phyloP scores from a whole-genome alignment of 139 green algal species.

The Chlamydomonas sphaeroides region DNA sequence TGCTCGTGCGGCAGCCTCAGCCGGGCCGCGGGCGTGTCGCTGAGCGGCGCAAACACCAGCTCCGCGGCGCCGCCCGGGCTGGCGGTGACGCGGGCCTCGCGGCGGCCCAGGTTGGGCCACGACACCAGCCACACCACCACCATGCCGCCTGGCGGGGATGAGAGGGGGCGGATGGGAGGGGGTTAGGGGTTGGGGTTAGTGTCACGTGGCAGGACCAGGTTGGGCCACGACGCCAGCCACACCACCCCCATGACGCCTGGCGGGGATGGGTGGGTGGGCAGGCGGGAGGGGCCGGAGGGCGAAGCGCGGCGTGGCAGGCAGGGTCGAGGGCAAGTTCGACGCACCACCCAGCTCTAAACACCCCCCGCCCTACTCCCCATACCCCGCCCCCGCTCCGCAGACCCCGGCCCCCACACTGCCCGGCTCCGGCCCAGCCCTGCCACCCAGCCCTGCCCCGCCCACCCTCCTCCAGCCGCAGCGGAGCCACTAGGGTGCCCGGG shows the following conservation, averaged over 20 bases:
- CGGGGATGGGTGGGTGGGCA: no score
- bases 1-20: constrained; percentile 26
- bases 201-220: no score
- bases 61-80: neutral
- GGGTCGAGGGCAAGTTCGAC: no score
- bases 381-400: no score
- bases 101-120: constrained; percentile 17
- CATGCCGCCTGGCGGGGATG: neutral
- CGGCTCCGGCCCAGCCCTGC: neutral
- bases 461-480: constrained; percentile 28
- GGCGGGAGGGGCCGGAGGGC: no score
- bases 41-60: constrained; percentile 18
- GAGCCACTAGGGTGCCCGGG: constrained; percentile 10
- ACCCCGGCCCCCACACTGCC: no score
- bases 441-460: neutral
- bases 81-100: constrained; percentile 18
- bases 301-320: neutral
- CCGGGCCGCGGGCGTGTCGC: neutral
- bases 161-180: no score
- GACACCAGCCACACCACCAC: constrained; percentile 41
- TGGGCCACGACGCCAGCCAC: constrained; percentile 39
- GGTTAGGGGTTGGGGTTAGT: no score
- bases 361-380: no score
- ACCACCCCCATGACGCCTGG: constrained; percentile 20
- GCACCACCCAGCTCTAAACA: no score